Evolutionary conservation across 73 alveolate species (phyloP), one percentile per base, ranked within the genome.

Genomic region (Paramecium primaurelia): DNA sequence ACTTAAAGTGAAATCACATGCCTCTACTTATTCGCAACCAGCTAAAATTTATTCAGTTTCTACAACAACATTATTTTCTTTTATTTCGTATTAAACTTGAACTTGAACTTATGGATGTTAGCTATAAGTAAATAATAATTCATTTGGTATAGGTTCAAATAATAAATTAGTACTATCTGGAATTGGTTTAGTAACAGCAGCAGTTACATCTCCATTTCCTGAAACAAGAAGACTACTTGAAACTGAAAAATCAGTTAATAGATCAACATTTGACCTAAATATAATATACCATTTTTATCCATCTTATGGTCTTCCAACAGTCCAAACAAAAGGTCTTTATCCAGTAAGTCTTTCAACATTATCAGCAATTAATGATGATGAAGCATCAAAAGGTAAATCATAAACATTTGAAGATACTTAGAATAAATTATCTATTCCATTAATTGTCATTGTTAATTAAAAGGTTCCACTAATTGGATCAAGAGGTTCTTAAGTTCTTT

Each of bases 71-170:
- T 25, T 25, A 18, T 54, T 54, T 54, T n/a, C 69, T 54, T 54
- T 54, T 5, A n/a, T 18, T 16, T 54, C 16, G 36, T 54, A 54
- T 54, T 54, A n/a, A 5, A 54, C 69, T 54, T 54, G 36, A 12
- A 80, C 77, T 26, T 80, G 8, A 11, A 80, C 51, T 47, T 80
- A 80, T 11, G 91, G 91, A 20, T 20, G 36, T 25, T 30, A 16
- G 20, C 49, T 42, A 80, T 32, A 80, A 44, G 77, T 42, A 36
- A 44, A 80, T 22, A 80, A 28, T 80, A 80, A 25, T 47, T 80
- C 91, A 22, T 47, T 42, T 3, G 91, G 91, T 3, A 80, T 80
- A 80, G 91, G 91, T 80, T 80, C 91, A 47, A 45, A 80, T 80
- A 80, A 49, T 11, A 49, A 11, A 49, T 80, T 80, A 80, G 49